Evolutionary conservation across 2,329 filamentous ascomycete species (phyloP), one percentile per base, ranked within the genome.

Genomic region (Lasiodiplodia theobromae): DNA sequence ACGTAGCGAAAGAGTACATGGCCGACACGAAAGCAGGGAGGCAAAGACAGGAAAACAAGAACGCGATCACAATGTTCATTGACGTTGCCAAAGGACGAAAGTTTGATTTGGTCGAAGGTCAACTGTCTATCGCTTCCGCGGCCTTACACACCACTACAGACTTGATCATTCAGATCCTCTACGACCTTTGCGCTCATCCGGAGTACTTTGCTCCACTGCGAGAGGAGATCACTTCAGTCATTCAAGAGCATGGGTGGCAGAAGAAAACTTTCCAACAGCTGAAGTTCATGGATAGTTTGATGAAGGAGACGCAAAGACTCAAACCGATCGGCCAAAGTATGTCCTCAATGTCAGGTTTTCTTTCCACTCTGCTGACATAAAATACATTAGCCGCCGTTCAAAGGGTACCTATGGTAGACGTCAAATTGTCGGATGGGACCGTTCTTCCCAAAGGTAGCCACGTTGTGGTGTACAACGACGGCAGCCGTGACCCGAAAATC

Each of bases 121-220:
- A 83, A 72, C 72, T 83, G 16, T 72, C 73, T 21, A 69, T 82
- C n/a, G 77, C 77, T 10, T 72, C 80, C 65, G 80, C 78, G 1
- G 80, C 82, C 3, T 81, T 84, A 18, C 82, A 84, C 70, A 83
- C 80, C 6, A 83, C 82, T 0, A 78, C 79, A 1, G 78, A 82
- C 51, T 67, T 76, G 4, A 71, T 80, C 0, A 70, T 44, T 84
- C 83, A 87, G 80, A 69, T 83, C 68, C 80, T 89, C 58, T 87
- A 85, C 72, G 84, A 86, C 68, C 74, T 90, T 3, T 83, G 82
- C 0, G 79, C 83, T 3, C 75, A 84, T 40, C 86, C 86, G 0
- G 83, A 88, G 37, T 80, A 85, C 71, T 76, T 86, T 40, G 77
- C 84, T 5, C 81, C 83, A 12, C 75, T 89, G 1, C 83, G 87